Evolutionary conservation across 2,329 filamentous ascomycete genomes (phyloP).

Genomic region (Sordariomycetes sp.): DNA sequence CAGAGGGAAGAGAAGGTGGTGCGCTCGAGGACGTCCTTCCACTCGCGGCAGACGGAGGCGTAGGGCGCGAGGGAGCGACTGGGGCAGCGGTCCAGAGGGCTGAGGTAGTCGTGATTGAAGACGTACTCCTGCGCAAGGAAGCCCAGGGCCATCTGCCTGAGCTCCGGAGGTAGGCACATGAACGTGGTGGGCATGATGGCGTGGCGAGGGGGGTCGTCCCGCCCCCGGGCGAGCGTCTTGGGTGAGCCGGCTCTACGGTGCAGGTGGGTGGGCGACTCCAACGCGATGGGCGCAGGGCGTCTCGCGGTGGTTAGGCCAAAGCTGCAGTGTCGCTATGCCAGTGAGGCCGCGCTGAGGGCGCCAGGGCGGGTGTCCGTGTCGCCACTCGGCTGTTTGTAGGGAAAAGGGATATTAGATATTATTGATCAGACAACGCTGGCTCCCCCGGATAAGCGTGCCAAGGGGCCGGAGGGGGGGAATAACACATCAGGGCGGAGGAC

Average conservation of each 20-base stretch:
- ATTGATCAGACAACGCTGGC: no score
- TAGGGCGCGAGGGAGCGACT: constrained; percentile 2
- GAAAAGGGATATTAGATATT: no score
- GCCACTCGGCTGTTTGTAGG: no score
- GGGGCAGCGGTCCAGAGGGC: background rate
- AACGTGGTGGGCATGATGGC: background rate
- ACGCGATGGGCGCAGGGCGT: background rate
- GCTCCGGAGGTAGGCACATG: constrained; percentile 2
- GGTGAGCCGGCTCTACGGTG: background rate
- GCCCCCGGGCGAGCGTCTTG: background rate
- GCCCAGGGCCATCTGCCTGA: background rate
- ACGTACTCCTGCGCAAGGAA: background rate
- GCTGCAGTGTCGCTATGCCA: background rate
- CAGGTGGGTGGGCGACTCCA: background rate
- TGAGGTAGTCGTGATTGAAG: background rate
- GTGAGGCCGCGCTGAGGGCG: background rate
- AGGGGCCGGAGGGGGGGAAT: no score
- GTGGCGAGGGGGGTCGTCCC: background rate
- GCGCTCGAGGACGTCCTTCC: constrained; percentile 6
- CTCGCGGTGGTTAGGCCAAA: background rate
- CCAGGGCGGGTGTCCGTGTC: background rate
- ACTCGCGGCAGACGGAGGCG: constrained; percentile 7
- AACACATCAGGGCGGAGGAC: no score
- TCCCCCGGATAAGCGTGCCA: no score
- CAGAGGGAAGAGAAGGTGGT: constrained; percentile 6